A percentile compares a stretch with the other conserved stretches of the same genome.
Conservation (phyloP, 768 basidiomycete species). For the Hericium erinaceus region DNA sequence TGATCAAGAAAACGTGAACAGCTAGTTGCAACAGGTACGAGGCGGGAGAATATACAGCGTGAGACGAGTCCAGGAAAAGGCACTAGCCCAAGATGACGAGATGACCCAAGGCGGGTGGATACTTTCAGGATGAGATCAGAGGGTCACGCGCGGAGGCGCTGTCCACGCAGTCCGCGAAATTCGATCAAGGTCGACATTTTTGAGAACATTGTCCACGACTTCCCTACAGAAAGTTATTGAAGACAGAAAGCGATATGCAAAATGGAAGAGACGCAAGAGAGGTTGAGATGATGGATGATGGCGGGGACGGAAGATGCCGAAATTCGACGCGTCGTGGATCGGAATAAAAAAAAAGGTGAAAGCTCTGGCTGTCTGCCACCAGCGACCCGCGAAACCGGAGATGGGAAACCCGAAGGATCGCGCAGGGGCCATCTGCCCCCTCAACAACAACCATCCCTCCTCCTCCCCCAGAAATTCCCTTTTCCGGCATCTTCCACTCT, state of each 20-base stretch:
- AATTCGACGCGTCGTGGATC: too few species aligned
- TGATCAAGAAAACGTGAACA: too few species aligned
- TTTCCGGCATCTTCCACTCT: constrained; percentile 20
- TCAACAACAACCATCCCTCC: constrained; percentile 8
- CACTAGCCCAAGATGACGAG: too few species aligned
- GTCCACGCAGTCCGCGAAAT: too few species aligned
- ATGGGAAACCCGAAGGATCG: background rate
- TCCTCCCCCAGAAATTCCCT: constrained; percentile 22
- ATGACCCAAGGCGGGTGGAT: too few species aligned
- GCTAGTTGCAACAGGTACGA: too few species aligned
- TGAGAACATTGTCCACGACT: background rate
- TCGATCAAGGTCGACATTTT: background rate
- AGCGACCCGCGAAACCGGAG: background rate
- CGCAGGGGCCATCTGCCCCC: constrained; percentile 12
- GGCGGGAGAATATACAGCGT: too few species aligned
- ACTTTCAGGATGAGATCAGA: too few species aligned
- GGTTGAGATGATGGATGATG: background rate
- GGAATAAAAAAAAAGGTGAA: background rate
- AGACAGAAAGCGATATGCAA: background rate
- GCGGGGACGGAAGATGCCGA: background rate
- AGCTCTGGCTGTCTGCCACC: background rate
- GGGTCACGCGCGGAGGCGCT: too few species aligned
- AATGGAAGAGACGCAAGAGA: too few species aligned
- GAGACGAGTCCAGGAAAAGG: too few species aligned
- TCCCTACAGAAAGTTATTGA: background rate